Percentiles rank a stretch among this genome's conserved stretches.
These are phyloP conservation scores for Phialophora chinensis DNA, from an alignment of 2,329 filamentous ascomycete species.

Conservation along the genomic window DNA sequence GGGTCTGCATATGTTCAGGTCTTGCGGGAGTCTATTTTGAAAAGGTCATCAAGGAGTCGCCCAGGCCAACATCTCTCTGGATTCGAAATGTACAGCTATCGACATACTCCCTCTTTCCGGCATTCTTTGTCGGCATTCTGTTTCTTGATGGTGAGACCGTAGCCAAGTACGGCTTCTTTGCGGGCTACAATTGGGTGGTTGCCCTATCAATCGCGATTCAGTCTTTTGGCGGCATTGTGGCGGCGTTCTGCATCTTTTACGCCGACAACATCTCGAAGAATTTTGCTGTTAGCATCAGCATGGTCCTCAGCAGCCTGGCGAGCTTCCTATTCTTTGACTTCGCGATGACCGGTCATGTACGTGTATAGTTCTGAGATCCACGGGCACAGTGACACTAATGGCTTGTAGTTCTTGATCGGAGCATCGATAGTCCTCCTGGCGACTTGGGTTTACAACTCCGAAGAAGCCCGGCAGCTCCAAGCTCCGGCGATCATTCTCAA, in stretches of 20 bases:
- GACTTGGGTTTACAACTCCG: conserved; percentile 80
- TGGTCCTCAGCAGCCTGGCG: conserved; percentile 82
- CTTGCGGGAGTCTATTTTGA: conserved; percentile 74
- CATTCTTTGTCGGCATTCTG: conserved; percentile 82
- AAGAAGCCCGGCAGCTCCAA: conserved; percentile 57
- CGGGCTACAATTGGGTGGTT: conserved; percentile 90
- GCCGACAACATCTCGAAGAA: conserved; percentile 92
- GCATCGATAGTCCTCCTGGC: conserved; percentile 78
- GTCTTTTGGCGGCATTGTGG: conserved; percentile 81
- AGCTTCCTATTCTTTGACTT: conserved; percentile 88
- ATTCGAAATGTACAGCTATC: conserved; percentile 92
- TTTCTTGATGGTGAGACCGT: conserved; percentile 87
- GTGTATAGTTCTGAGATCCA: conserved; percentile 45
- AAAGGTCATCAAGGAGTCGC: conserved; percentile 88
- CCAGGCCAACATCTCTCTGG: conserved; percentile 79
- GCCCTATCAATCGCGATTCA: conserved; percentile 86
- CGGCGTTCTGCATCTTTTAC: conserved; percentile 79
- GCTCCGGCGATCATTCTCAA: conserved; percentile 68
- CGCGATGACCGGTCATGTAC: conserved; percentile 72
- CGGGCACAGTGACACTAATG: conserved; percentile 10
- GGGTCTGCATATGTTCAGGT: conserved; percentile 80
- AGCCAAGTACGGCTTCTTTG: conserved; percentile 84
- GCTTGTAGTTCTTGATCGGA: conserved; percentile 75
- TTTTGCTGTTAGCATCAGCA: conserved; percentile 90
- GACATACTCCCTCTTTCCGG: conserved; percentile 90